phyloP scores from a whole-genome alignment of 2,329 filamentous ascomycete genomes.

The Pseudogymnoascus verrucosus region DNA sequence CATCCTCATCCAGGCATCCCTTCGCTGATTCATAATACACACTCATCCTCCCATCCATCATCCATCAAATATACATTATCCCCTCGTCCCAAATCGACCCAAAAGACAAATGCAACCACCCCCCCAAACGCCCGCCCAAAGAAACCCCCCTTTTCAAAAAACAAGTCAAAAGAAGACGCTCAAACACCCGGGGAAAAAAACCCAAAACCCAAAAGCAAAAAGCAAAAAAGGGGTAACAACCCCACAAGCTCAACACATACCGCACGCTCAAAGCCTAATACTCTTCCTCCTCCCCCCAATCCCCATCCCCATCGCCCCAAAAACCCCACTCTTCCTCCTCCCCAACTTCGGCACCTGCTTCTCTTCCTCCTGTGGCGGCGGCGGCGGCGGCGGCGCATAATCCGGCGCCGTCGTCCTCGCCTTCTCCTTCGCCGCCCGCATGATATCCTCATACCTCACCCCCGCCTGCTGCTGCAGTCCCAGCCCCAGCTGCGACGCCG shows the following conservation, averaged over 20 bases:
- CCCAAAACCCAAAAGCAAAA: background rate
- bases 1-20: background rate
- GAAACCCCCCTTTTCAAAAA: background rate
- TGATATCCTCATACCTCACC: slow-evolving; percentile 2
- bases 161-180: background rate
- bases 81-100: background rate
- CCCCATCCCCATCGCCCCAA: slow-evolving; percentile 1
- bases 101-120: background rate
- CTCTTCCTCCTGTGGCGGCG: background rate
- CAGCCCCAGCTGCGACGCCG: background rate
- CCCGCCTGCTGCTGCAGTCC: background rate
- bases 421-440: background rate
- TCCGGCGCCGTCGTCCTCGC: background rate
- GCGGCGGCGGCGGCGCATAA: background rate
- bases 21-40: slow-evolving; percentile 3
- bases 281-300: background rate
- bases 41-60: background rate
- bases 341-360: background rate
- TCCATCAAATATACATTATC: slow-evolving; percentile 1
- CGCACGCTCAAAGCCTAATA: background rate
- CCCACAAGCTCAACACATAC: background rate
- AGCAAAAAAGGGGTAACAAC: background rate
- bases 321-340: slow-evolving; percentile 5
- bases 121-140: background rate
- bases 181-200: background rate